Percentiles rank a stretch among this genome's conserved stretches.
phyloP scores from a whole-genome alignment of 2,329 filamentous ascomycete genomes.

The Cladosporium oxysporum region DNA sequence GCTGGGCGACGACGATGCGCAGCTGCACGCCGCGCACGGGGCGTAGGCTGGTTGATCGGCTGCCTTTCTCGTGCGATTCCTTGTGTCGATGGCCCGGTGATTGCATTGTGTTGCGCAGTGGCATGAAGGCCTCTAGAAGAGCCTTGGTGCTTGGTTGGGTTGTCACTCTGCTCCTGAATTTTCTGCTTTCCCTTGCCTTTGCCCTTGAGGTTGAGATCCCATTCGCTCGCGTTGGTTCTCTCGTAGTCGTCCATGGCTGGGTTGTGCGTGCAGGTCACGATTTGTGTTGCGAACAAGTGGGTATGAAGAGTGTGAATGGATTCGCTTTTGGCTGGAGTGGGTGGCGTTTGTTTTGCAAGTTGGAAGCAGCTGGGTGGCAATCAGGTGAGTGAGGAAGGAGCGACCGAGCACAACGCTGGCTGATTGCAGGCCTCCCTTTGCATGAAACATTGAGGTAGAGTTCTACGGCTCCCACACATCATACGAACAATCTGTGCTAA shows the following conservation, averaged over 20 bases:
- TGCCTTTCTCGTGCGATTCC: too few relatives aligned
- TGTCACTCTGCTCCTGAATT: not conserved
- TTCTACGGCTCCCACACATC: not conserved
- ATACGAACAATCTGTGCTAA: too few relatives aligned
- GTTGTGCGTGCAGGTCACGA: too few relatives aligned
- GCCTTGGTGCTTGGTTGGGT: not conserved
- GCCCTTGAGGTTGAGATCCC: conserved; percentile 21
- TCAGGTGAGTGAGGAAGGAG: not conserved
- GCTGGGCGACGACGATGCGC: not conserved
- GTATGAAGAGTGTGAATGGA: not conserved
- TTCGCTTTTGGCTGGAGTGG: not conserved
- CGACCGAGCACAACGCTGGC: not conserved
- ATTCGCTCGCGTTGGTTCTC: conserved; percentile 25
- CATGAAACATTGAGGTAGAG: not conserved
- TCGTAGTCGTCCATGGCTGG: conserved; percentile 25
- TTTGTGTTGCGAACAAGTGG: not conserved
- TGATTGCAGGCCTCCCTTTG: not conserved
- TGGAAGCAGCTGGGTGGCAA: not conserved
- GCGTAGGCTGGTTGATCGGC: not conserved
- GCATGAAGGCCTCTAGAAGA: not conserved
- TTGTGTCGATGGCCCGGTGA: not conserved
- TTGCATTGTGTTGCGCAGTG: not conserved
- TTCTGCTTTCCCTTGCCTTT: not conserved
- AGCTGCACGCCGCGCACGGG: not conserved
- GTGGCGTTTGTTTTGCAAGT: not conserved